Conservation (phyloP, 2,329 filamentous ascomycete species). For the Scedosporium dehoogii region DNA sequence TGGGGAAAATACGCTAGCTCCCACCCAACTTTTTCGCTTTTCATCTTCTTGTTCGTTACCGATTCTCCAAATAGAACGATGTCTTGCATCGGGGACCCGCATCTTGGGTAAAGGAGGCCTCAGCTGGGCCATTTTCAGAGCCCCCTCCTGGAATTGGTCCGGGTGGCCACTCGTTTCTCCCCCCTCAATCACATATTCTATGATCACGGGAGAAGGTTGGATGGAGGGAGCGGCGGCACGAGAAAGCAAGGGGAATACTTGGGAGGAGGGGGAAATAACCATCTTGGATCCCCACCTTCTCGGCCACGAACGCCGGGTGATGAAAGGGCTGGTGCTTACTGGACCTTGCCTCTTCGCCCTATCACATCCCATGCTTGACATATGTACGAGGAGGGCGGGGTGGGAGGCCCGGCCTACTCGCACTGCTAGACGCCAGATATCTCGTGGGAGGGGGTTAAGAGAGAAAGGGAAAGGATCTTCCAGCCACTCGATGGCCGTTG, state of each 20-base stretch:
- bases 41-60: background rate
- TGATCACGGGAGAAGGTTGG: background rate
- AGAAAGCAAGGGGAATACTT: background rate
- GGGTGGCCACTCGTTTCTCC: background rate
- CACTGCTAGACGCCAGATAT: too few relatives aligned
- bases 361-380: background rate
- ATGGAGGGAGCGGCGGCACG: background rate
- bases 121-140: background rate
- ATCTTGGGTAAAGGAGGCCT: background rate
- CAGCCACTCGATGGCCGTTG: too few relatives aligned
- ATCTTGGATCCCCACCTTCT: too few relatives aligned
- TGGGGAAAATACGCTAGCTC: background rate
- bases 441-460: too few relatives aligned
- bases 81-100: background rate
- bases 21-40: background rate
- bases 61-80: background rate
- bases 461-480: too few relatives aligned
- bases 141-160: background rate
- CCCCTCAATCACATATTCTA: background rate
- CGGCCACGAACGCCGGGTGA: too few relatives aligned
- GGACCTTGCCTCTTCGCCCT: background rate
- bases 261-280: background rate
- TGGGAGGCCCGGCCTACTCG: background rate
- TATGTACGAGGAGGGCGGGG: background rate
- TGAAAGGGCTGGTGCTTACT: background rate